phyloP scores from a whole-genome alignment of 495 filamentous ascomycete genomes.

The Collariella sp. region DNA sequence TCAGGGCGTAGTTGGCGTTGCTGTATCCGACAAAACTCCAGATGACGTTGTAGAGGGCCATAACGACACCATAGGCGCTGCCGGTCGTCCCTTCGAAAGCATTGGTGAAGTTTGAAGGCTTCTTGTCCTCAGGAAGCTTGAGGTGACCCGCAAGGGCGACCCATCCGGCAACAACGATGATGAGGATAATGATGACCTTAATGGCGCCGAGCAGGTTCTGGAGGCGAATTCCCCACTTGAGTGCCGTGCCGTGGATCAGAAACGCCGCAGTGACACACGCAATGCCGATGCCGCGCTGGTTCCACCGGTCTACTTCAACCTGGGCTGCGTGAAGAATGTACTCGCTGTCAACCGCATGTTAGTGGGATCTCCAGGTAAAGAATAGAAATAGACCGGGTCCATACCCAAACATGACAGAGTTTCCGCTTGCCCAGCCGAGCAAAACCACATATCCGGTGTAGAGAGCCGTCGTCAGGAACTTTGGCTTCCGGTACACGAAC shows the following conservation, averaged over 20 bases:
- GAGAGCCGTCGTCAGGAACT: conserved; percentile 56
- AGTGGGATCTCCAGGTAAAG: not conserved
- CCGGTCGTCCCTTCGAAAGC: conserved; percentile 53
- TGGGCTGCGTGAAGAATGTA: conserved; percentile 59
- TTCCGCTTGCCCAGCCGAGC: conserved; percentile 48
- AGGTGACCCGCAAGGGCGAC: conserved; percentile 51
- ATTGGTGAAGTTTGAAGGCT: conserved; percentile 57
- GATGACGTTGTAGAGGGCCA: conserved; percentile 57
- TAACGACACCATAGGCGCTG: conserved; percentile 52
- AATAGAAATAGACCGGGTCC: not conserved
- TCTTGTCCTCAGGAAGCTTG: conserved; percentile 36
- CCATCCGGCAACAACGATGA: conserved; percentile 59
- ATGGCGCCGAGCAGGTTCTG: conserved; percentile 57
- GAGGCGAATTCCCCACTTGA: conserved; percentile 62
- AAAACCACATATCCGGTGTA: conserved; percentile 52
- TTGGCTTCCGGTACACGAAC: conserved; percentile 54
- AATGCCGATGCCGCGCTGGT: conserved; percentile 56
- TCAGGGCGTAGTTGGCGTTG: conserved; percentile 53
- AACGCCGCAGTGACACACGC: conserved; percentile 58
- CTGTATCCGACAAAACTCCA: conserved; percentile 60
- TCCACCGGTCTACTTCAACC: conserved; percentile 54
- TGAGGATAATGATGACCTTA: conserved; percentile 58
- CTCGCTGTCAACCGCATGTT: conserved; percentile 30
- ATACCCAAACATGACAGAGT: conserved; percentile 53
- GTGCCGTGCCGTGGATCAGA: conserved; percentile 48